Base-by-base conservation (phyloP, 345 rosid species). In the Corymbia maculata region DNA sequence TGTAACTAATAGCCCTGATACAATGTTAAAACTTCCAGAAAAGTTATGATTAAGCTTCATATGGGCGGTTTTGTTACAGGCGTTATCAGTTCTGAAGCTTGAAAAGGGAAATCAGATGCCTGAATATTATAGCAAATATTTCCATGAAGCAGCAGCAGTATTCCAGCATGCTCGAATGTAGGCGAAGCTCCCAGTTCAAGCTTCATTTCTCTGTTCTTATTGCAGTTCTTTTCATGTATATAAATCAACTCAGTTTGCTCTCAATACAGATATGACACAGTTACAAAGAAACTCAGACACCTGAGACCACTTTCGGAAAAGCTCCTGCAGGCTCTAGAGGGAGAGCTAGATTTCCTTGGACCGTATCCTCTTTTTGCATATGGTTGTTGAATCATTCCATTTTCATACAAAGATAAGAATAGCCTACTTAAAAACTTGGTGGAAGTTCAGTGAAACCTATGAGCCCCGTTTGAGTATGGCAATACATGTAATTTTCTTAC, bases 81-180 rank as follows among this genome's bases (percentile, higher is more conserved):
- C 91, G 89, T 88, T 96, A 89, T 95, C 99, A 86, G 93, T 94
- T 89, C 92, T 96, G 92, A 95, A 94, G 95, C 89, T 93, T 13
- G 95, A 96, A 89, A 97, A 95, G 89, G 95, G 96, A 52, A 92
- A 90, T 82, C 96, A 91, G 88, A 86, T 97, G 93, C 98, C 98
- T 55, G 99, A 94, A 91, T 96, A 94, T 89, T 95, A 97, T 90
- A 52, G 91, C 90, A 93, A 92, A 88, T 93, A 93, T 79, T 95
- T 96, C 91, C 92, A 89, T 86, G 96, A 96, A 91, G 97, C 98
- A 75, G 88, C 93, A 90, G 94, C 98, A 42, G 99, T 97, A 86
- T 97, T 97, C 92, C 98, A 92, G 91, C 95, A 97, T 89, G 99
- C 99, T 50, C 91, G 93, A 89, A 91, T 95, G 98, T 95, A 87